Percentiles rank a stretch among this genome's conserved stretches.
Conservation (phyloP, 495 filamentous ascomycete species). For the Recurvomyces mirabilis region DNA sequence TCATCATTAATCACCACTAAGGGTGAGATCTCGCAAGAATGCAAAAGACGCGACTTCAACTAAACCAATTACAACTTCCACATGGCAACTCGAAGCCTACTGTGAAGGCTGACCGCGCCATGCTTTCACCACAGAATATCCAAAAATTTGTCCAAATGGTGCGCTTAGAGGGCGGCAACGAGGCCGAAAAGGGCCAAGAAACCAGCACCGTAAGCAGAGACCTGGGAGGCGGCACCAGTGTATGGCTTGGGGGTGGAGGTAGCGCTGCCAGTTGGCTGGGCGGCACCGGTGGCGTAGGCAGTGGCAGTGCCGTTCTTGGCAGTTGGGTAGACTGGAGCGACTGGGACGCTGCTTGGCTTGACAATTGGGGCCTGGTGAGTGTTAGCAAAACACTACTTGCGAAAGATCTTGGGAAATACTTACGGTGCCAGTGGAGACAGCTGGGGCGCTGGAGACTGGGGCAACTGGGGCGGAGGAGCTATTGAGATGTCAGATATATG, state of each 20-base stretch:
- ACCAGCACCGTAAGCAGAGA: conserved; percentile 55
- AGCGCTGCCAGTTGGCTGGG: conserved; percentile 26
- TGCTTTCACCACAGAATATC: too few relatives aligned
- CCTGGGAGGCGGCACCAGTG: conserved; percentile 32
- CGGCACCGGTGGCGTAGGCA: conserved; percentile 2
- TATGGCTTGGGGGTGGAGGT: conserved; percentile 28
- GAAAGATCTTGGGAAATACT: background rate
- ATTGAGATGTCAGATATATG: background rate
- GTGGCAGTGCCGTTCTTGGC: conserved; percentile 2
- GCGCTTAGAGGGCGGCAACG: too few relatives aligned
- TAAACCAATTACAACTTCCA: too few relatives aligned
- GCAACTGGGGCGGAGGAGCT: background rate
- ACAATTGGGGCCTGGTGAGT: background rate
- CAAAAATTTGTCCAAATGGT: too few relatives aligned
- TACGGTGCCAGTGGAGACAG: background rate
- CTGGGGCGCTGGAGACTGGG: conserved; percentile 2
- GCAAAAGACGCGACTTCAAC: too few relatives aligned
- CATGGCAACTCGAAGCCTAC: too few relatives aligned
- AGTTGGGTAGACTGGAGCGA: conserved; percentile 2
- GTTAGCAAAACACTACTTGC: background rate
- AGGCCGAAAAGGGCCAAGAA: conserved; percentile 49
- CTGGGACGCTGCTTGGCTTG: background rate
- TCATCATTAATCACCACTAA: too few relatives aligned
- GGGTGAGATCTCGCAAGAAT: too few relatives aligned
- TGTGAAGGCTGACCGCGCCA: too few relatives aligned